Evolutionary conservation across 805 yeast genomes (phyloP).

Genomic region (Wickerhamomyces chaumierensis): DNA sequence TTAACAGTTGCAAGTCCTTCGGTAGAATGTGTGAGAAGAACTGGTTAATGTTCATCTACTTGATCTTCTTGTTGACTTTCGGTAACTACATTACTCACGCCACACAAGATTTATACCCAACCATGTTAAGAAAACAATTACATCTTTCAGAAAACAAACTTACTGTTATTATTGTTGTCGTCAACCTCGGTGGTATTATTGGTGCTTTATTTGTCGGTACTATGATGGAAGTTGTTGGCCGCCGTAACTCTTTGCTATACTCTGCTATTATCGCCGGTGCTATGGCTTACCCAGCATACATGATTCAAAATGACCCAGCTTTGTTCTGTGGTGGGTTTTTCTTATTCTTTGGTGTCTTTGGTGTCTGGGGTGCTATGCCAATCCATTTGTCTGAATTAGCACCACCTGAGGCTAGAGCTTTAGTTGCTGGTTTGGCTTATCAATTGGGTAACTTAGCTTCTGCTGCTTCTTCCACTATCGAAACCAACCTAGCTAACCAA

Average conservation of each 20-base stretch:
- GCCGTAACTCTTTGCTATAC: conserved; percentile 43
- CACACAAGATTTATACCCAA: conserved; percentile 64
- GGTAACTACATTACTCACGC: conserved; percentile 67
- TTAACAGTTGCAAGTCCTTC: conserved; percentile 19
- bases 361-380: conserved; percentile 68
- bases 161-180: conserved; percentile 51
- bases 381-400: conserved; percentile 55
- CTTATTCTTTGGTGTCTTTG: conserved; percentile 54
- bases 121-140: conserved; percentile 45
- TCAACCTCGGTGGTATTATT: conserved; percentile 53
- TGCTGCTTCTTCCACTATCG: conserved; percentile 63
- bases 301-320: conserved; percentile 24
- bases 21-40: conserved; percentile 30
- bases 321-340: conserved; percentile 54
- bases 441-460: conserved; percentile 68
- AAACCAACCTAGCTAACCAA: conserved; percentile 44
- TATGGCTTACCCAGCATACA: conserved; percentile 49
- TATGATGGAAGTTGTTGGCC: conserved; percentile 45
- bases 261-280: conserved; percentile 49
- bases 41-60: conserved; percentile 52
- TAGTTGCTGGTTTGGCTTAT: conserved; percentile 52
- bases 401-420: conserved; percentile 52
- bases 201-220: conserved; percentile 56
- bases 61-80: conserved; percentile 53
- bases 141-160: conserved; percentile 32